Evolutionary conservation across 202 grass and related monocot species (phyloP), one percentile per base, ranked within the genome.

Genomic region (Elaeis oleifera): DNA sequence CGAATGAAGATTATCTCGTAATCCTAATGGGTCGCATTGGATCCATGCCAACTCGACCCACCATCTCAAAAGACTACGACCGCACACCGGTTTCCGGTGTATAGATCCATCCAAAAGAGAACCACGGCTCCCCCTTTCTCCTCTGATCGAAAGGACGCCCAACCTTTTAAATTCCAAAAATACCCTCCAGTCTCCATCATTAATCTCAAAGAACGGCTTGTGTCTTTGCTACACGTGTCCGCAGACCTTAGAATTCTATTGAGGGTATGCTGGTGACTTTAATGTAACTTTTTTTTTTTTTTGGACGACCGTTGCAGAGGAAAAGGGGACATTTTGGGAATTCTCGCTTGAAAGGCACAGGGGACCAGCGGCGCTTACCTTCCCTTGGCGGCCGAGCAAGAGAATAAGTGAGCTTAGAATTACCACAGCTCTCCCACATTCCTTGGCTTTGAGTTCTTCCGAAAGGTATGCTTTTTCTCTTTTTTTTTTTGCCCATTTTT

Each of bases 61-160:
- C 13, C 69, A 78, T 73, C 77, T 31, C 70, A 4, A 11, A 36
- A 56, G 89, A 88, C 57, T 67, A 71, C 49, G 89, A 94, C 84
- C 4, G 3, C 3, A 74, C 75, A 86, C 71, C 81, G 32, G 76
- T 18, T 57, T 58, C 55, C 20, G 39, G 60, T 51, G 25, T 51
- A 64, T 63, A 9, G 39, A 22, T 52, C 20, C 75, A 59, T 31
- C 15, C 59, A 44, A 14, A 44, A 13, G 36, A 44, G 36, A 44
- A 44, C 11, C 36, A 11, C 36, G 11, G 36, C 36, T 44, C 36
- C 36, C 11, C 7, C 0, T 9, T 9, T 31, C 28, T 31, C 27
- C 27, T 5, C 8, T 44, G 36, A 1, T 18, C 15, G 77, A 74
- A 52, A 53, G 51, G 65, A 85, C 75, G 36, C 49, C 65, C 23